phyloP scores from a whole-genome alignment of 495 filamentous ascomycete genomes.

The Talaromyces proteolyticus region DNA sequence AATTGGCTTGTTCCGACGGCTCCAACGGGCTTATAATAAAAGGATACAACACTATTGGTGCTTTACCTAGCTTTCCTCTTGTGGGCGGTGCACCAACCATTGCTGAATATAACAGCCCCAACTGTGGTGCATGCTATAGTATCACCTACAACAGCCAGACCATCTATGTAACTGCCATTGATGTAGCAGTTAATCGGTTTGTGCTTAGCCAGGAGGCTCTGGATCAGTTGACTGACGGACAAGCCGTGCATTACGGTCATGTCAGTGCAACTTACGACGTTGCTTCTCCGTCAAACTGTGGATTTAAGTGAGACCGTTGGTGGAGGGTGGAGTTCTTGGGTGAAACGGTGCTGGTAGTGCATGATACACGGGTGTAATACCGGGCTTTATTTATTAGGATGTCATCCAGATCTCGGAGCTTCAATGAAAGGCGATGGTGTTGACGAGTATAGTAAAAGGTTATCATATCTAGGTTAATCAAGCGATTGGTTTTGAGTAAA shows the following conservation, averaged over 20 bases:
- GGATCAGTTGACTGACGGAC: conserved; percentile 56
- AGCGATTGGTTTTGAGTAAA: too few species aligned
- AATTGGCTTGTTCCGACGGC: conserved; percentile 52
- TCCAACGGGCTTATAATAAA: conserved; percentile 58
- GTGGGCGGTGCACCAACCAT: conserved; percentile 61
- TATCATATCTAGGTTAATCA: too few species aligned
- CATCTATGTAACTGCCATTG: conserved; percentile 63
- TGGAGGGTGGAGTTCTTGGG: too few species aligned
- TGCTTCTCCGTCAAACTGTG: conserved; percentile 5
- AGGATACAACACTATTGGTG: conserved; percentile 60
- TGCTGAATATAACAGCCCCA: conserved; percentile 48
- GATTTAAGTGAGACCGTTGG: too few species aligned
- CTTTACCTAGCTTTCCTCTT: conserved; percentile 48
- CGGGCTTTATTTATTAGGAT: too few species aligned
- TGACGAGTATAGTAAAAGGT: too few species aligned
- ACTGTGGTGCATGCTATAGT: conserved; percentile 67
- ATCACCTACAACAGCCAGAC: conserved; percentile 53
- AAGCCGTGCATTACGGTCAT: conserved; percentile 48
- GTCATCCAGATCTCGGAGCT: too few species aligned
- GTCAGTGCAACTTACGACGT: conserved; percentile 42
- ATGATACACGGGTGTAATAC: too few species aligned
- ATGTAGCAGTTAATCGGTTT: conserved; percentile 53
- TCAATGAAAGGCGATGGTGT: too few species aligned
- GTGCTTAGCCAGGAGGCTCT: conserved; percentile 61
- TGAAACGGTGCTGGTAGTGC: too few species aligned